Base-by-base conservation (phyloP, 179 eudicot species). In the Amaranthus tricolor region DNA sequence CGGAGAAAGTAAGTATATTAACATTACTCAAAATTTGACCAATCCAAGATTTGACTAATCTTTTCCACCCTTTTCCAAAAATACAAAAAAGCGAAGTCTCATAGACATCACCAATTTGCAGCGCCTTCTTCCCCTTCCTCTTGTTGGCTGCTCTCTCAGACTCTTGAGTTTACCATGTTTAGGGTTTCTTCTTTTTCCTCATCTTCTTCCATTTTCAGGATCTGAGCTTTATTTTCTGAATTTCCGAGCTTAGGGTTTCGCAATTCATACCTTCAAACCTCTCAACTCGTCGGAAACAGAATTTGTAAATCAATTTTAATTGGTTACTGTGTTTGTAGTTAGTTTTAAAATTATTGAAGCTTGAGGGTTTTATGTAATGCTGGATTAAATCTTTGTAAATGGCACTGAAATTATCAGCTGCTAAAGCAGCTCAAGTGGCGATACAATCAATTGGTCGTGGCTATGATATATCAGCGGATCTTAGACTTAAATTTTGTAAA, bases 401-500 rank as follows among this genome's bases (percentile, higher is more conserved):
- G 98, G 89, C 98, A 12, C 72, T 92, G 75, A 94, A 86, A 82
- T 80, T 84, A 66, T 73, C 94, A 43, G 90, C 93, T 79, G 79
- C 83, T 15, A 84, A 86, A 79, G 94, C 96, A 48, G 97, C 97
- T 54, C 85, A 86, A 76, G 82, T 87, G 14, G 98, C 97, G 7
- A 88, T 94, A 67, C 82, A 81, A 57, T 88, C 95, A 24, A 94
- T 94, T 79, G 98, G 97, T 61, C 78, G 91, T 44, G 98, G 97
- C 62, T 92, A 89, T 74, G 98, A 94, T 76, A 79, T 90, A 16
- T 87, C 97, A 5, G 66, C 84, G 8, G 97, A 94, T 85, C 83
- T 94, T 72, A 88, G 98, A 82, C 91, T 94, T 19, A 94, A 92
- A 72, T 87, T 86, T 65, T 85, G 95, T 51, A 94, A 92, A 84